Conservation (phyloP, 1,284 basidiomycete species). For the Coniferiporia weirii region DNA sequence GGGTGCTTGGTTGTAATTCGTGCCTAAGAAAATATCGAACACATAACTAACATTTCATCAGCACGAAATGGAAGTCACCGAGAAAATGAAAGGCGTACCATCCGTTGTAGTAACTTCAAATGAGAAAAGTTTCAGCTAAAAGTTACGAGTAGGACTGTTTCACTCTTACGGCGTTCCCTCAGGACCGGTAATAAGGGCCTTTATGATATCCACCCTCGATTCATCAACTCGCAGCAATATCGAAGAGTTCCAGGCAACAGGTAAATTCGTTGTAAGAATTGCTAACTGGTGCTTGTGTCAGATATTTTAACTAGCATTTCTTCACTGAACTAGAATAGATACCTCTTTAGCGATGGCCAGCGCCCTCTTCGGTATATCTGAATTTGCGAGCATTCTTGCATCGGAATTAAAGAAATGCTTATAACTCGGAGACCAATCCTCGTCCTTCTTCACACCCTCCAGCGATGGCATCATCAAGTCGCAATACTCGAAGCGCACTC, state of each 20-base stretch:
- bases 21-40: constrained; percentile 88
- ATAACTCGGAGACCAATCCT: constrained; percentile 58
- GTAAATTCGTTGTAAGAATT: constrained; percentile 83
- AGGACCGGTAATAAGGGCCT: constrained; percentile 84
- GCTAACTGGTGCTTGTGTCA: constrained; percentile 56
- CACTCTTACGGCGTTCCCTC: constrained; percentile 81
- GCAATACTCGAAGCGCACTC: constrained; percentile 82
- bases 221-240: constrained; percentile 86
- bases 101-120: constrained; percentile 70
- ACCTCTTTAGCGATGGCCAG: constrained; percentile 91
- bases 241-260: constrained; percentile 85
- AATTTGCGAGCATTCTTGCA: constrained; percentile 70
- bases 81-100: constrained; percentile 46
- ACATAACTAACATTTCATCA: constrained; percentile 42
- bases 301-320: constrained; percentile 6
- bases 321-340: constrained; percentile 16
- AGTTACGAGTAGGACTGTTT: background rate
- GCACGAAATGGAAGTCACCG: constrained; percentile 17
- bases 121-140: background rate
- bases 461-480: constrained; percentile 56
- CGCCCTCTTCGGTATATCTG: constrained; percentile 81
- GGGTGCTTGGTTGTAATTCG: constrained; percentile 74
- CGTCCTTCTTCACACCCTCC: constrained; percentile 34
- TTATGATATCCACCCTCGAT: constrained; percentile 84
- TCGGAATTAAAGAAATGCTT: constrained; percentile 78